A percentile compares a stretch with the other conserved stretches of the same genome.
These are phyloP conservation scores for Diphasiastrum complanatum DNA, from an alignment of 83 land plant genomes.

Conservation along the genomic window DNA sequence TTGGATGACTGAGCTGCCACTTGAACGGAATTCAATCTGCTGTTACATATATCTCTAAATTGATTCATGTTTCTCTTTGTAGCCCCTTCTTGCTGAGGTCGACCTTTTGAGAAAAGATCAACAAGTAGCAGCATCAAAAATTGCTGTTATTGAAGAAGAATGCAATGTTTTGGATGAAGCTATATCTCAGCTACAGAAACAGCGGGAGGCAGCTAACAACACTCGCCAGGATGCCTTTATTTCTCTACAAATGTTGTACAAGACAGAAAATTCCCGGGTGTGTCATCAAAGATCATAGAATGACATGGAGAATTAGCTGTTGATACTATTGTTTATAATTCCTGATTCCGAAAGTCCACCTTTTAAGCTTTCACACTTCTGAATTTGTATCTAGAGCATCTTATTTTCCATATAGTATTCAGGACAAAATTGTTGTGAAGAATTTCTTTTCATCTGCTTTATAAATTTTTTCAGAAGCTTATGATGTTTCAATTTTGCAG, in stretches of 20 bases:
- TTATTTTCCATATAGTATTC: too few relatives aligned
- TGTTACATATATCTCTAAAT: not conserved
- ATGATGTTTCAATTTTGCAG: not conserved
- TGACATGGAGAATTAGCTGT: too few relatives aligned
- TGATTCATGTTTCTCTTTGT: not conserved
- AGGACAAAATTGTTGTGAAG: not conserved
- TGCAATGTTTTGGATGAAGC: conserved; percentile 29
- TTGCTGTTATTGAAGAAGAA: conserved; percentile 37
- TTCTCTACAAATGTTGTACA: conserved; percentile 32
- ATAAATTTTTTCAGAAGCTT: too few relatives aligned
- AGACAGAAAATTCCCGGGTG: too few relatives aligned
- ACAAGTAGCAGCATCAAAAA: conserved; percentile 25
- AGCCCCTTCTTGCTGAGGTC: conserved; percentile 52
- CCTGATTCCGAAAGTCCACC: too few relatives aligned
- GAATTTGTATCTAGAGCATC: too few relatives aligned
- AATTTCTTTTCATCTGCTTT: not conserved
- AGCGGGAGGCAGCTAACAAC: conserved; percentile 41
- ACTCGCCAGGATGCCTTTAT: conserved; percentile 39
- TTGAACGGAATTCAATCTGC: conserved; percentile 21
- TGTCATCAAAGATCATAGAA: too few relatives aligned
- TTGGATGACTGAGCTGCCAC: not conserved
- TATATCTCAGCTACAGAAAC: conserved; percentile 28
- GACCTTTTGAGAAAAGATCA: conserved; percentile 50
- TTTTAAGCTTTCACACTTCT: too few relatives aligned
- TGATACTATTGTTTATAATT: too few relatives aligned